A percentile compares a stretch with the other conserved stretches of the same genome.
Conservation (phyloP, 73 alveolate species). For the Diophrys appendiculata region DNA sequence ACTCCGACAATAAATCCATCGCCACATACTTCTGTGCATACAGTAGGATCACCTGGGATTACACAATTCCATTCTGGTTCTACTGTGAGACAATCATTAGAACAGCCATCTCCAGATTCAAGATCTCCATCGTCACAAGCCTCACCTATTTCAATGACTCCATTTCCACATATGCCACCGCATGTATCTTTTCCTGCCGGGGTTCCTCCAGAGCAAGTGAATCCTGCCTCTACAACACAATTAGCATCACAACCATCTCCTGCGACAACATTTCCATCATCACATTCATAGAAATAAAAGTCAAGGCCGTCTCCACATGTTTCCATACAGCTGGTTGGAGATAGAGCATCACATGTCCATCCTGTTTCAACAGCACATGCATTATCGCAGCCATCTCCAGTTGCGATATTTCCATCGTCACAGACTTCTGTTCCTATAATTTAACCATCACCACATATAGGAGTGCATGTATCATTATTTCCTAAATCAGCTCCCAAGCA, state of each 20-base stretch:
- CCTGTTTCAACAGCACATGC: slow-evolving; percentile 35
- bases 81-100: background rate
- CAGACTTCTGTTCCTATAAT: slow-evolving; percentile 21
- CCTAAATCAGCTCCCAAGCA: slow-evolving; percentile 35
- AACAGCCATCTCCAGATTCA: slow-evolving; percentile 6
- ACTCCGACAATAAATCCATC: slow-evolving; percentile 8
- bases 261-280: slow-evolving; percentile 45
- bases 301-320: slow-evolving; percentile 13
- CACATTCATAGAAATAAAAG: slow-evolving; percentile 15
- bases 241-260: slow-evolving; percentile 50
- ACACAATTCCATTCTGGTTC: slow-evolving; percentile 1
- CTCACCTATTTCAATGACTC: slow-evolving; percentile 7
- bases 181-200: slow-evolving; percentile 3
- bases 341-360: background rate
- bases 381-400: slow-evolving; percentile 38
- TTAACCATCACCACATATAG: slow-evolving; percentile 23
- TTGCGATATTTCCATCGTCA: slow-evolving; percentile 49
- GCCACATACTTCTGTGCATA: slow-evolving; percentile 9
- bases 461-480: slow-evolving; percentile 19
- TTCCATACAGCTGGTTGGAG: slow-evolving; percentile 29
- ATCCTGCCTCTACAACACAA: slow-evolving; percentile 23
- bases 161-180: slow-evolving; percentile 18
- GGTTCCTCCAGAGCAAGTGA: slow-evolving; percentile 9
- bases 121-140: slow-evolving; percentile 29
- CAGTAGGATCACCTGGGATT: background rate